Evolutionary conservation across 139 green algal genomes (phyloP).

Genomic region (Chlorokybus atmophyticus): DNA sequence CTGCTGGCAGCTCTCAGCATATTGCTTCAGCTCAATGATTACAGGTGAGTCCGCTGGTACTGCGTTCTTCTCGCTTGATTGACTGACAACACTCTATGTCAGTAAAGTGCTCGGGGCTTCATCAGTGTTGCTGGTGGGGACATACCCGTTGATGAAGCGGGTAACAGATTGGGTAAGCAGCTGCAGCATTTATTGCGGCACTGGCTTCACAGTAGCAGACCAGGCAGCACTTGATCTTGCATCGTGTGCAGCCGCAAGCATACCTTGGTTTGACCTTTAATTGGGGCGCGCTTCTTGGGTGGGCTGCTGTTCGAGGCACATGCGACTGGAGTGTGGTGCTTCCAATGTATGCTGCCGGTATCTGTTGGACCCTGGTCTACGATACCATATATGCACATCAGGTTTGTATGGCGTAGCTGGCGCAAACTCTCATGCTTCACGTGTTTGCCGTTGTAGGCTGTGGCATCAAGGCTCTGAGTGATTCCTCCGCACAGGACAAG

Average conservation of each 20-base stretch:
- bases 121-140: conserved; percentile 75
- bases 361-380: conserved; percentile 91
- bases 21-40: conserved; percentile 86
- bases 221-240: too few species aligned
- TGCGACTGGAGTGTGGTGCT: conserved; percentile 56
- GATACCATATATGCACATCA: conserved; percentile 99
- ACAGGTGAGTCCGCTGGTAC: conserved; percentile 32
- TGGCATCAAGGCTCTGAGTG: background rate
- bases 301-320: conserved; percentile 54
- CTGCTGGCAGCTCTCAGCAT: conserved; percentile 63
- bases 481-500: conserved; percentile 87
- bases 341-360: conserved; percentile 61
- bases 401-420: too few species aligned
- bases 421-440: too few species aligned
- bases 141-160: conserved; percentile 92
- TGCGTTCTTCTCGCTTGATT: background rate
- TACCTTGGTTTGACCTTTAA: conserved; percentile 94
- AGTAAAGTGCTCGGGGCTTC: conserved; percentile 66
- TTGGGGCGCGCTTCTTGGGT: conserved; percentile 90
- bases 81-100: conserved; percentile 7
- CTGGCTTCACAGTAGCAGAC: too few species aligned
- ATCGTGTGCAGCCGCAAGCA: conserved; percentile 27
- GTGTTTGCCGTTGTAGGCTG: background rate
- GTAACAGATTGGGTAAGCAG: conserved; percentile 77
- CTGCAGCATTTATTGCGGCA: too few species aligned